phyloP scores from a whole-genome alignment of 1,284 basidiomycete genomes.

The Ceraceosorus guamensis region DNA sequence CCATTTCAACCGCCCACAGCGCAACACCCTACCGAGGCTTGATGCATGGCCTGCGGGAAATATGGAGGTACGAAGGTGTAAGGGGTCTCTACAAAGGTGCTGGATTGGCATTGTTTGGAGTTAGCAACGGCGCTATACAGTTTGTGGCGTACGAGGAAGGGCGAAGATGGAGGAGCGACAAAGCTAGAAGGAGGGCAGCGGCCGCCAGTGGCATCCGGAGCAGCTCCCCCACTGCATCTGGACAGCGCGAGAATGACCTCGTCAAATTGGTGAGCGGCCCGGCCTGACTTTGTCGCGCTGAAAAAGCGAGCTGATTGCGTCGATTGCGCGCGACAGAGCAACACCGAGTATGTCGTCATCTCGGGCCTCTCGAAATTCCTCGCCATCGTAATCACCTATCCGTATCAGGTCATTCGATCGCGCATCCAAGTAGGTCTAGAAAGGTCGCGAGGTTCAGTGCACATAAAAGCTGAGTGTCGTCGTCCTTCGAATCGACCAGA shows the following conservation, averaged over 20 bases:
- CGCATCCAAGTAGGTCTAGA: slow-evolving; percentile 68
- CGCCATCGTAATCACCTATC: slow-evolving; percentile 81
- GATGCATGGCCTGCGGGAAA: slow-evolving; percentile 30
- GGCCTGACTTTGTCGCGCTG: background rate
- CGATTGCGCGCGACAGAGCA: slow-evolving; percentile 59
- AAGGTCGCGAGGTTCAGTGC: background rate
- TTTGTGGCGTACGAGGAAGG: slow-evolving; percentile 95
- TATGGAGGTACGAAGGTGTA: slow-evolving; percentile 57
- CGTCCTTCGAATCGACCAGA: slow-evolving; percentile 49
- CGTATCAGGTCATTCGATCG: slow-evolving; percentile 93
- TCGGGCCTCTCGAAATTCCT: slow-evolving; percentile 82
- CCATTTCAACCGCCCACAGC: slow-evolving; percentile 1
- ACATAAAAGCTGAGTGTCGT: background rate
- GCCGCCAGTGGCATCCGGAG: background rate
- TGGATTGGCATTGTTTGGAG: slow-evolving; percentile 79
- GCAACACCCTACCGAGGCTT: slow-evolving; percentile 32
- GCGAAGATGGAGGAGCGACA: slow-evolving; percentile 67
- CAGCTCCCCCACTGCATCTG: no score
- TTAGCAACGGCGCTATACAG: slow-evolving; percentile 90
- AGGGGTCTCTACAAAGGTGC: slow-evolving; percentile 81
- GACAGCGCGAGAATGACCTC: slow-evolving; percentile 1
- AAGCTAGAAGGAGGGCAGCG: slow-evolving; percentile 10
- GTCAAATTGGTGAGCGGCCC: slow-evolving; percentile 14
- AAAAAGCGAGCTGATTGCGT: background rate
- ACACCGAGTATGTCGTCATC: slow-evolving; percentile 83